phyloP scores from a whole-genome alignment of 306 rosid genomes.

The Acacia confusa region DNA sequence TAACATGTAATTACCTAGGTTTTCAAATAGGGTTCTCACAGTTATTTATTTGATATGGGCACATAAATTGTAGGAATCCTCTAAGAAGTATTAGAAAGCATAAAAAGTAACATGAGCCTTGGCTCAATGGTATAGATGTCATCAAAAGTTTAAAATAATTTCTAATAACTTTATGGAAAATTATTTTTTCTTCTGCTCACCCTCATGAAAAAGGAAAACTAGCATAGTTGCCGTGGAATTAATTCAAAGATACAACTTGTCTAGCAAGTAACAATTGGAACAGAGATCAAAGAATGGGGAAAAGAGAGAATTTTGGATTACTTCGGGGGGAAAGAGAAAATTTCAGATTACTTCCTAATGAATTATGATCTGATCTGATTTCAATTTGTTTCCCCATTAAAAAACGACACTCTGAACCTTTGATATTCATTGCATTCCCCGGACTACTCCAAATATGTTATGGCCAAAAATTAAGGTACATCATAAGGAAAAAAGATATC shows the following conservation, averaged over 20 bases:
- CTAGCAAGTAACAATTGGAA: conserved; percentile 12
- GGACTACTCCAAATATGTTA: neutral
- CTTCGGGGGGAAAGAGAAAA: neutral
- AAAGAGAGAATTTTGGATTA: neutral
- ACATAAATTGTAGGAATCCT: neutral
- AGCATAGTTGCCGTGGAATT: neutral
- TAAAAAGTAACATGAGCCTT: neutral
- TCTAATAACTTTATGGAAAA: conserved; percentile 2
- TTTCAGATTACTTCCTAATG: neutral
- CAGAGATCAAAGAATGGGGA: neutral
- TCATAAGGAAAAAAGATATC: neutral
- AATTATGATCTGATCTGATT: neutral
- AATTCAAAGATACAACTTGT: conserved; percentile 8
- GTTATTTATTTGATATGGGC: neutral
- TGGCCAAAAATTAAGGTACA: neutral
- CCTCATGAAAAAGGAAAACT: conserved; percentile 12
- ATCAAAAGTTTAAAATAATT: conserved; percentile 20
- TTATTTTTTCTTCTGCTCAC: conserved; percentile 6
- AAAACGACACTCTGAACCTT: conserved; percentile 2
- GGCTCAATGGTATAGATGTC: neutral
- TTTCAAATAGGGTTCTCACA: too few relatives aligned
- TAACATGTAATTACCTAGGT: too few relatives aligned
- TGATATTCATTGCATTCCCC: neutral
- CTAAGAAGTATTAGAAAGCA: neutral
- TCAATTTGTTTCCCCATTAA: neutral